Base-by-base conservation (phyloP, 2,329 filamentous ascomycete species). In the Volutella citrinella region DNA sequence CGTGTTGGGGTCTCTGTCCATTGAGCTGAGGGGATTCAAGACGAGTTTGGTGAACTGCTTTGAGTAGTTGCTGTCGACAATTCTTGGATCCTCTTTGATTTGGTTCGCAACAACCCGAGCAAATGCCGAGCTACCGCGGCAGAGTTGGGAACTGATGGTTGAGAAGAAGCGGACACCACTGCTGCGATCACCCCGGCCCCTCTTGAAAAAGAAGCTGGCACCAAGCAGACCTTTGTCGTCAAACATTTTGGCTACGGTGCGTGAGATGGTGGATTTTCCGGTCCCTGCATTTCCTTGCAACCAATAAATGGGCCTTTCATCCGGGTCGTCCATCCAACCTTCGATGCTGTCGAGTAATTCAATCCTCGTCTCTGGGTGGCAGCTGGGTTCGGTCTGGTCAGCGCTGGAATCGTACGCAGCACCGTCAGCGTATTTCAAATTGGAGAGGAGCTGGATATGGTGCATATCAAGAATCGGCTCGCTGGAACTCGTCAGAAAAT, bases 121-220 rank as follows among this genome's bases (percentile, higher is more conserved):
- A 5, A 69, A 19, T 8, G 29, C 26, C 16, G 61, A 58, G 6
- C 59, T 34, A 11, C 37, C 42, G 0, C 19, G 18, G 3, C 49
- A 43, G 6, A 69, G 48, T 32, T 68, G 56, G 11, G 27, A 28
- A 9, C 59, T 55, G 21, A 72, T 51, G 1, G 65, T 70, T 3
- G 62, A 49, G 16, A 72, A 57, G 26, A 72, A 57, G 32, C 48
- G 51, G 15, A 38, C 43, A 3, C 57, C 57, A 25, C 54, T 57
- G 5, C 60, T 56, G 15, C 61, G 54, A 39, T 68, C 61, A 5
- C 42, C 49, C 31, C 65, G 61, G 4, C 60, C 64, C 42, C 50
- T 57, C 33, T 64, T 67, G 47, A 72, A 72, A 49, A 70, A 69
- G 42, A 72, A 70, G 38, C 57, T 65, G 4, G 58, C 59, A 14